Evolutionary conservation across 805 yeast genomes (phyloP).

Genomic region (Schizosaccharomyces cryophilus): DNA sequence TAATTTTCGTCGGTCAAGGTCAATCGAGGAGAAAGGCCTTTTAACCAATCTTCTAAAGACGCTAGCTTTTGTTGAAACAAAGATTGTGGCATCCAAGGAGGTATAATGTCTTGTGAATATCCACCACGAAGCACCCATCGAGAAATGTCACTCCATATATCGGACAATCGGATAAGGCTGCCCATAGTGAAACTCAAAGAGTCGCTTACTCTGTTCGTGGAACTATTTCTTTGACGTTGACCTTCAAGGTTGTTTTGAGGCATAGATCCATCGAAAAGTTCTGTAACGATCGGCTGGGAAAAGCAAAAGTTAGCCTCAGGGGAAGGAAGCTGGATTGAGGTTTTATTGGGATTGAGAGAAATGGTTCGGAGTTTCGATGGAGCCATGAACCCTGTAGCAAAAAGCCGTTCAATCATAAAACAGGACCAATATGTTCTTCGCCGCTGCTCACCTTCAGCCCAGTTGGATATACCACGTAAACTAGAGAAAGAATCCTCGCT

Average conservation of each 20-base stretch:
- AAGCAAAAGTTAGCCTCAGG: neutral
- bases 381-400: neutral
- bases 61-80: neutral
- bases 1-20: neutral
- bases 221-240: too few relatives aligned
- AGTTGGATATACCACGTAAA: neutral
- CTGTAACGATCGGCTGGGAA: neutral
- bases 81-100: neutral
- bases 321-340: neutral
- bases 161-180: neutral
- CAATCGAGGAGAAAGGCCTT: neutral
- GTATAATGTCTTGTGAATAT: neutral
- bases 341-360: neutral
- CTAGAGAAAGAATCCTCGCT: neutral
- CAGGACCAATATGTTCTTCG: neutral
- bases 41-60: neutral
- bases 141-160: neutral
- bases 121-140: neutral
- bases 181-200: neutral
- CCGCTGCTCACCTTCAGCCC: neutral
- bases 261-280: neutral
- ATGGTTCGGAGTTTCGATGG: neutral
- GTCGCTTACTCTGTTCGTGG: neutral
- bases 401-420: neutral
- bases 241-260: neutral